A percentile compares a stretch with the other conserved stretches of the same genome.
Evolutionary conservation across 306 rosid species (phyloP).

Genomic region (Sindora glabra): DNA sequence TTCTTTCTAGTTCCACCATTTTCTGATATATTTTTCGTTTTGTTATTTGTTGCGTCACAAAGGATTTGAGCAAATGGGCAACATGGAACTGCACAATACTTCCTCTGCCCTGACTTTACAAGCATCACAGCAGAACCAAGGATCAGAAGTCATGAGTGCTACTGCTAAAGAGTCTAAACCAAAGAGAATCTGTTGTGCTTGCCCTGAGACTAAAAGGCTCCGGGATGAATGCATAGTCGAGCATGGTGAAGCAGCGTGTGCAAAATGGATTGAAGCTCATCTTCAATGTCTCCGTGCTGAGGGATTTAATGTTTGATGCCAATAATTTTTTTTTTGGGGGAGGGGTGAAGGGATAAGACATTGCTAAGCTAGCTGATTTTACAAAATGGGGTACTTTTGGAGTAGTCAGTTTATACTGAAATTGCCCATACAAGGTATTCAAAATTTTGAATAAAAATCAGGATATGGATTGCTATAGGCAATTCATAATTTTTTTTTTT

Average conservation of each 20-base stretch:
- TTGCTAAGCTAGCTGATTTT: not conserved
- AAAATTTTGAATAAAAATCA: constrained; percentile 18
- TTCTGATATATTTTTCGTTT: not conserved
- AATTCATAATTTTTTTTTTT: not conserved
- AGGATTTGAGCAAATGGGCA: constrained; percentile 36
- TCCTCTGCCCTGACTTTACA: constrained; percentile 25
- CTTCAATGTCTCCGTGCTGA: constrained; percentile 72
- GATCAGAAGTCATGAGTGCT: constrained; percentile 1
- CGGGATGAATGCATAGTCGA: constrained; percentile 87
- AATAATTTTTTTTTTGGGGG: no score
- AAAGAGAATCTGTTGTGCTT: constrained; percentile 85
- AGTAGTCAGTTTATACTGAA: not conserved
- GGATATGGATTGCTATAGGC: constrained; percentile 20
- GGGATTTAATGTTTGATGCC: constrained; percentile 67
- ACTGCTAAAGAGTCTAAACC: constrained; percentile 39
- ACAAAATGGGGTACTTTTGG: constrained; percentile 11
- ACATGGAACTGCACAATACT: constrained; percentile 26
- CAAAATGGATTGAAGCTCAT: constrained; percentile 90
- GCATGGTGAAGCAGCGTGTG: constrained; percentile 79
- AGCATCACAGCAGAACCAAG: constrained; percentile 22
- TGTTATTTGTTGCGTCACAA: not conserved
- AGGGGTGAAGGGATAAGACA: not conserved
- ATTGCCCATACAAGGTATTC: constrained; percentile 6
- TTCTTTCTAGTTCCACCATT: not conserved
- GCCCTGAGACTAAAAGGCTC: constrained; percentile 66